Conservation (phyloP, 163 green algal species). For the Picocystis sp. region DNA sequence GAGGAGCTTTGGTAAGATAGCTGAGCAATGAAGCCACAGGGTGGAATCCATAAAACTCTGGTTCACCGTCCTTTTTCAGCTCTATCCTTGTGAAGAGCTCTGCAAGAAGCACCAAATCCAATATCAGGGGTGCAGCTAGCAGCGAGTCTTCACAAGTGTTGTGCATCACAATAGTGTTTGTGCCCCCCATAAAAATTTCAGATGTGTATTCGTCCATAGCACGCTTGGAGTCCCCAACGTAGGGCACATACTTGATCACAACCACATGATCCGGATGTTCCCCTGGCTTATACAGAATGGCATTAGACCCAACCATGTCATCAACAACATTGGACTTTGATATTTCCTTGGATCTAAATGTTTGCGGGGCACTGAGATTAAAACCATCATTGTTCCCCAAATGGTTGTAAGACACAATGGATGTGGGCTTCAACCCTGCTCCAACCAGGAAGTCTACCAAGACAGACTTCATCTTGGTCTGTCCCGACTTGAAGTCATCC, state of each 20-base stretch:
- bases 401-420: slow-evolving; percentile 98
- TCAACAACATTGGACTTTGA: slow-evolving; percentile 98
- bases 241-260: slow-evolving; percentile 98
- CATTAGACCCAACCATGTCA: slow-evolving; percentile 93
- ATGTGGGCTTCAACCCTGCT: slow-evolving; percentile 91
- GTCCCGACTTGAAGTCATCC: slow-evolving; percentile 98
- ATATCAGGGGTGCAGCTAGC: slow-evolving; percentile 91
- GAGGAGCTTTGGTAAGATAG: slow-evolving; percentile 93
- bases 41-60: slow-evolving; percentile 66
- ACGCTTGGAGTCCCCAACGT: slow-evolving; percentile 90
- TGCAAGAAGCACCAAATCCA: slow-evolving; percentile 92
- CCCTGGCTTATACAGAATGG: slow-evolving; percentile 75
- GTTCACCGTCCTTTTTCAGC: slow-evolving; percentile 54
- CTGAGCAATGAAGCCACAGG: slow-evolving; percentile 81
- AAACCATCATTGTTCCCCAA: slow-evolving; percentile 98
- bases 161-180: slow-evolving; percentile 95
- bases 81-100: slow-evolving; percentile 86
- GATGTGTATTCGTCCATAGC: slow-evolving; percentile 97
- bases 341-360: slow-evolving; percentile 89
- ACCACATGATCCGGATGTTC: slow-evolving; percentile 93
- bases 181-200: slow-evolving; percentile 93
- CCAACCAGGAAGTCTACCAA: slow-evolving; percentile 97
- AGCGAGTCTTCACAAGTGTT: slow-evolving; percentile 99
- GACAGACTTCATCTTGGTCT: slow-evolving; percentile 99
- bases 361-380: slow-evolving; percentile 92